Percentiles rank a stretch among this genome's conserved stretches.
These are phyloP conservation scores for Lotmaria passim DNA, from an alignment of 208 protist species.

Conservation along the genomic window DNA sequence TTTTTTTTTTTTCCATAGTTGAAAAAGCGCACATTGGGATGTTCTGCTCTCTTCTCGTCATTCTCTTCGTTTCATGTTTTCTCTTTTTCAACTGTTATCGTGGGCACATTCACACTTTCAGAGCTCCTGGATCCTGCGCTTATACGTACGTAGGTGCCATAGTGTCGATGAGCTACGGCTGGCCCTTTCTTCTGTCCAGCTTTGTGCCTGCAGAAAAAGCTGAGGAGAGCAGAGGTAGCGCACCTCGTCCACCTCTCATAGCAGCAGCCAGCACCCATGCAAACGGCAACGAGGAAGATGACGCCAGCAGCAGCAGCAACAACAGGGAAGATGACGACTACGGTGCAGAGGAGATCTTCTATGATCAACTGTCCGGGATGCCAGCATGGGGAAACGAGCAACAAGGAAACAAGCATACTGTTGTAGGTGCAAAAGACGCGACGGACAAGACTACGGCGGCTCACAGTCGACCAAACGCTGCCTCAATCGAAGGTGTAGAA, in stretches of 20 bases:
- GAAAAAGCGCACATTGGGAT: neutral
- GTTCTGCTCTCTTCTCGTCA: neutral
- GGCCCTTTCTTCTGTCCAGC: neutral
- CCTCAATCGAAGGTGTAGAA: too few species aligned
- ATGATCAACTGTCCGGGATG: slow-evolving; percentile 16
- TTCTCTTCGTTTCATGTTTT: neutral
- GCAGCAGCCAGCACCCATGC: neutral
- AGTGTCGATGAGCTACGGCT: slow-evolving; percentile 15
- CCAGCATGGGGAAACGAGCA: neutral
- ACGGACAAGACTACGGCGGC: too few species aligned
- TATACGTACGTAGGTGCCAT: too few species aligned
- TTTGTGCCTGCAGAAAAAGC: neutral
- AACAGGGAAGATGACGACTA: slow-evolving; percentile 3
- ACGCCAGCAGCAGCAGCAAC: neutral
- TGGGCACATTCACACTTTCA: neutral
- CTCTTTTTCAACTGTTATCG: neutral
- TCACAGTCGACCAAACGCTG: too few species aligned
- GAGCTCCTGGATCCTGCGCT: neutral
- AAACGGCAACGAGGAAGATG: neutral
- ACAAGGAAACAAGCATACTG: neutral
- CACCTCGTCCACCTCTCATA: neutral
- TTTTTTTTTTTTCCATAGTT: neutral
- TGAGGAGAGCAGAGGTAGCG: neutral
- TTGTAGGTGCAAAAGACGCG: too few species aligned
- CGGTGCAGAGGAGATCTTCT: slow-evolving; percentile 14